Conservation (phyloP, 2,329 filamentous ascomycete genomes). For the Calonectria hongkongensis region DNA sequence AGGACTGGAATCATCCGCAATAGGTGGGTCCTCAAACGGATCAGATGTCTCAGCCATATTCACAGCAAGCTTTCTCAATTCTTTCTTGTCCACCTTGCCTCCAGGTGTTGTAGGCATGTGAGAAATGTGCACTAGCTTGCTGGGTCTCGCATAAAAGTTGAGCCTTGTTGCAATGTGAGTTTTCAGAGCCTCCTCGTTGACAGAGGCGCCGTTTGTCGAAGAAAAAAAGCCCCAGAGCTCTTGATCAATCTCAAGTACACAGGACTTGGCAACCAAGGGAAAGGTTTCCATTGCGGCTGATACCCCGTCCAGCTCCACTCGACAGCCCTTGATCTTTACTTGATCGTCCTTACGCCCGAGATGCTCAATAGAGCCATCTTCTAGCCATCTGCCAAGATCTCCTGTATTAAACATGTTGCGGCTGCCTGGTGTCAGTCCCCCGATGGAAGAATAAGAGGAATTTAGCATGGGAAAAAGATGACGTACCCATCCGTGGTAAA, state of each 20-base stretch:
- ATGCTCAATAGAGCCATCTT: not conserved
- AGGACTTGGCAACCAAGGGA: not conserved
- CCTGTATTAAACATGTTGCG: not conserved
- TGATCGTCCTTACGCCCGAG: constrained; percentile 1
- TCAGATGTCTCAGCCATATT: too few relatives aligned
- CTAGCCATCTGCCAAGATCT: not conserved
- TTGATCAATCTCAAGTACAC: not conserved
- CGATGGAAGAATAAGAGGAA: too few relatives aligned
- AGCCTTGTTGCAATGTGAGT: not conserved
- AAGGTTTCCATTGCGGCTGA: not conserved
- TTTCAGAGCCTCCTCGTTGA: not conserved
- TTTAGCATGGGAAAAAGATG: not conserved
- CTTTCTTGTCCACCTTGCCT: not conserved
- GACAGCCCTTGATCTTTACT: not conserved
- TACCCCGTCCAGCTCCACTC: not conserved
- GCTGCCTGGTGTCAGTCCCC: too few relatives aligned
- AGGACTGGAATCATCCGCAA: too few relatives aligned
- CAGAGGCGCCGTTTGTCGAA: not conserved
- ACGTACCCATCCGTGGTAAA: constrained; percentile 12
- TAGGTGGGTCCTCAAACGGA: too few relatives aligned
- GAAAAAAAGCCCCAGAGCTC: constrained; percentile 4
- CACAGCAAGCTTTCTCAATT: not conserved
- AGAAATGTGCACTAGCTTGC: not conserved
- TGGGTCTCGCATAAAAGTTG: constrained; percentile 5
- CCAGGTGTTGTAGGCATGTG: not conserved